phyloP scores from a whole-genome alignment of 768 basidiomycete genomes.

The Trametopsis cervina region DNA sequence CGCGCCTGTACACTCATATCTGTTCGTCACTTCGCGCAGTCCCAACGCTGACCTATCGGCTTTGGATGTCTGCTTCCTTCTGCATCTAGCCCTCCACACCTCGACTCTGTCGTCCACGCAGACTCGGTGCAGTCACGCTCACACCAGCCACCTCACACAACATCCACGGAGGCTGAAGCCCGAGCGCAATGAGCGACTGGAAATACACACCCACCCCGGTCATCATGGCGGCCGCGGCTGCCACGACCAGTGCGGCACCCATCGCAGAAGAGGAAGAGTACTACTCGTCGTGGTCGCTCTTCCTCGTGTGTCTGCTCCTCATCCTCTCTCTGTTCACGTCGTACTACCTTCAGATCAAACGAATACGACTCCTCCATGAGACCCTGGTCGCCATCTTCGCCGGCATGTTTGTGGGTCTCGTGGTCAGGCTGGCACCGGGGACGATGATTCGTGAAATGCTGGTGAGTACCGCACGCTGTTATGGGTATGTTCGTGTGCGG shows the following conservation, averaged over 20 bases:
- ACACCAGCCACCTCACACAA: too few relatives aligned
- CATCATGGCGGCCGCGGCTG: constrained; percentile 4
- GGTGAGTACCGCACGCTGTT: constrained; percentile 48
- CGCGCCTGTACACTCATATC: too few relatives aligned
- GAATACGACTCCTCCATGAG: constrained; percentile 93
- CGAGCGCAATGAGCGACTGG: constrained; percentile 6
- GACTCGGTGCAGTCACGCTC: too few relatives aligned
- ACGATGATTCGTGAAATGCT: constrained; percentile 97
- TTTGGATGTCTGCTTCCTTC: too few relatives aligned
- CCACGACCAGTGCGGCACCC: constrained; percentile 11
- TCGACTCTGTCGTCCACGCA: too few relatives aligned
- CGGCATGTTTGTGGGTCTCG: constrained; percentile 91
- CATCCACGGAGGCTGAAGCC: too few relatives aligned
- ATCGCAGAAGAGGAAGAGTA: constrained; percentile 72
- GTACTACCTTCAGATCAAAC: constrained; percentile 96
- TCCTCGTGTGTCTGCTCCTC: constrained; percentile 86
- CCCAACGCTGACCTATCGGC: too few relatives aligned
- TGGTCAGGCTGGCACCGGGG: constrained; percentile 86
- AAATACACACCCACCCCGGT: constrained; percentile 1
- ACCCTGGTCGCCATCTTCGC: constrained; percentile 93
- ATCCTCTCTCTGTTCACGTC: constrained; percentile 93
- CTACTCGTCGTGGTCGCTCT: constrained; percentile 91
- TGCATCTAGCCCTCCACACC: too few relatives aligned
- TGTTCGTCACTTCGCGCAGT: too few relatives aligned
- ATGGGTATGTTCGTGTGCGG: constrained; percentile 1